Evolutionary conservation across 305 asterid species (phyloP).

Genomic region (Fraxinus sp.): DNA sequence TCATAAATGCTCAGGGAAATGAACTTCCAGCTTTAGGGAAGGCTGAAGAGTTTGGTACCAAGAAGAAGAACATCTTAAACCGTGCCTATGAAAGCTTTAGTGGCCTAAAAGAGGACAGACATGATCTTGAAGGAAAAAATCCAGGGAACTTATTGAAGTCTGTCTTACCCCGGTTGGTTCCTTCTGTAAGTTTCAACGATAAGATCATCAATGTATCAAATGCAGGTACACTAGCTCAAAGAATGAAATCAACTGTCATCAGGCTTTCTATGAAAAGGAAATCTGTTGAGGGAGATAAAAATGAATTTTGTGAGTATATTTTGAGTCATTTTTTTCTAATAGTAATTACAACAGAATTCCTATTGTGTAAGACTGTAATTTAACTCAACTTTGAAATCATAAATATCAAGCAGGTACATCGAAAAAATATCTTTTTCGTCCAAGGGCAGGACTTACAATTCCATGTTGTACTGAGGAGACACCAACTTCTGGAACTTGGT

Average conservation of each 20-base stretch:
- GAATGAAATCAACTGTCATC: constrained; percentile 68
- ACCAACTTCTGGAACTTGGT: constrained; percentile 74
- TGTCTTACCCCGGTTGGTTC: constrained; percentile 63
- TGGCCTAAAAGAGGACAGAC: constrained; percentile 43
- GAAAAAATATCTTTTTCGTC: constrained; percentile 65
- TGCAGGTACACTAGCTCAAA: constrained; percentile 50
- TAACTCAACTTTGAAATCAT: background rate
- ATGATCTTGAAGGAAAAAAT: constrained; percentile 49
- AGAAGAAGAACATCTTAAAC: constrained; percentile 54
- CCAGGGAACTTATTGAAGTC: constrained; percentile 65
- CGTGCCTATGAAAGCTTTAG: constrained; percentile 54
- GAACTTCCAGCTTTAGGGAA: constrained; percentile 38
- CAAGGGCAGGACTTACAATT: constrained; percentile 80
- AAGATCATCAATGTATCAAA: constrained; percentile 40
- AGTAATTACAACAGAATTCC: background rate
- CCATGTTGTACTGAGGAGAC: constrained; percentile 73
- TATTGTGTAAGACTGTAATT: constrained; percentile 4
- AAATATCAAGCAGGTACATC: constrained; percentile 57
- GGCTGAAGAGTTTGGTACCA: constrained; percentile 42
- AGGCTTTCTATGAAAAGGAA: constrained; percentile 78
- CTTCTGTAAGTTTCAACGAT: constrained; percentile 69
- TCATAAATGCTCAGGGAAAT: constrained; percentile 34
- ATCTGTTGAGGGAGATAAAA: constrained; percentile 62
- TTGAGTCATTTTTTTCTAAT: background rate
- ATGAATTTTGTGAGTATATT: constrained; percentile 52